phyloP scores from a whole-genome alignment of 768 basidiomycete species.

The Leucogyrophana mollusca region DNA sequence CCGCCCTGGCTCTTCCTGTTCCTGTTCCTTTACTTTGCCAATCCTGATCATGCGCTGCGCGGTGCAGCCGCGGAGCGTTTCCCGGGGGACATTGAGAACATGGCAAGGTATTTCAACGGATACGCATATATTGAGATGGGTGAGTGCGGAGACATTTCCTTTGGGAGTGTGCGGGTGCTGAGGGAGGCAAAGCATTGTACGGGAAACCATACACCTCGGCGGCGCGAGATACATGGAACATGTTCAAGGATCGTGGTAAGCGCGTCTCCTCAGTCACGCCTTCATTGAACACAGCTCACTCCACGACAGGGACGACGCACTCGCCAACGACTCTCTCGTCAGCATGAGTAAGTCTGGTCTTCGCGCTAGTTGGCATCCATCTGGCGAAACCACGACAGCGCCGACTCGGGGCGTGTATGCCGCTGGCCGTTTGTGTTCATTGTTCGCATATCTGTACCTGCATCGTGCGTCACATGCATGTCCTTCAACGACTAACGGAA shows the following conservation, averaged over 20 bases:
- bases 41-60: too few species aligned
- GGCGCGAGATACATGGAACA: too few species aligned
- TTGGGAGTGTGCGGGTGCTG: too few species aligned
- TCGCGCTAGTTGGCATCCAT: not conserved
- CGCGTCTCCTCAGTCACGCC: too few species aligned
- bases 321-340: too few species aligned
- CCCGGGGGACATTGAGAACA: slow-evolving; percentile 63
- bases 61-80: slow-evolving; percentile 72
- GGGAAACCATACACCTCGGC: slow-evolving; percentile 84
- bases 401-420: slow-evolving; percentile 80
- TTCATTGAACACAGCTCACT: too few species aligned
- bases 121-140: too few species aligned
- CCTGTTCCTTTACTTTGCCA: not conserved
- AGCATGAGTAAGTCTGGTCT: too few species aligned
- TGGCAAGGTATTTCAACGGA: too few species aligned
- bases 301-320: too few species aligned
- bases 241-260: slow-evolving; percentile 68
- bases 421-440: slow-evolving; percentile 65
- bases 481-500: too few species aligned
- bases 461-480: slow-evolving; percentile 62
- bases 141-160: slow-evolving; percentile 37
- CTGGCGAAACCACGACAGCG: slow-evolving; percentile 35
- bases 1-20: not conserved
- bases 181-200: slow-evolving; percentile 67
- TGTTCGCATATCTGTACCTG: slow-evolving; percentile 79